Conservation (phyloP, 306 rosid species). For the Albizia julibrissin region DNA sequence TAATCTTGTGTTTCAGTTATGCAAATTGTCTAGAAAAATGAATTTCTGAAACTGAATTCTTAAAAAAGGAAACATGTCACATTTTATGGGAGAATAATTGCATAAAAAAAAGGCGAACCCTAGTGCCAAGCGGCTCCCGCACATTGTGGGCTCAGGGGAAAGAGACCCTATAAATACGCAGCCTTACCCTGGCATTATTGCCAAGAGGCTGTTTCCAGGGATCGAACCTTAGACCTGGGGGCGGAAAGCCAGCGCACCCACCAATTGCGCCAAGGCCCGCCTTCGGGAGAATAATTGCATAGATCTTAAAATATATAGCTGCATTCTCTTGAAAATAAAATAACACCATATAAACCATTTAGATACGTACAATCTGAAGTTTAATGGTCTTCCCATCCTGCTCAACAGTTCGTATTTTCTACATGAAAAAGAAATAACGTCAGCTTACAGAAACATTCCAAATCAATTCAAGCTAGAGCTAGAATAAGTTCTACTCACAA, state of each 20-base stretch:
- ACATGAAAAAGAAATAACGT: conserved; percentile 27
- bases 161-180: too few species aligned
- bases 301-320: conserved; percentile 12
- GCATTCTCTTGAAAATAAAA: conserved; percentile 21
- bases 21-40: conserved; percentile 12
- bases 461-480: conserved; percentile 33
- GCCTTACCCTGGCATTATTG: too few species aligned
- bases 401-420: conserved; percentile 64
- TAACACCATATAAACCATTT: conserved; percentile 14
- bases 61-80: background rate
- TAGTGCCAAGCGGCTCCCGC: too few species aligned
- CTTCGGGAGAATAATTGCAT: background rate
- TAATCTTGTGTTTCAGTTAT: conserved; percentile 13
- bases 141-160: too few species aligned
- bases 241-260: too few species aligned
- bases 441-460: conserved; percentile 23
- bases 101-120: too few species aligned
- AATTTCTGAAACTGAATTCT: background rate
- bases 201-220: too few species aligned
- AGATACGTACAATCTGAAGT: conserved; percentile 59
- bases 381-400: conserved; percentile 65
- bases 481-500: conserved; percentile 60
- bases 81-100: background rate
- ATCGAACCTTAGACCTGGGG: too few species aligned
- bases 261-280: too few species aligned